Evolutionary conservation across 164 flowering plant genomes (phyloP).

Genomic region (Aristolochia fimbriata): DNA sequence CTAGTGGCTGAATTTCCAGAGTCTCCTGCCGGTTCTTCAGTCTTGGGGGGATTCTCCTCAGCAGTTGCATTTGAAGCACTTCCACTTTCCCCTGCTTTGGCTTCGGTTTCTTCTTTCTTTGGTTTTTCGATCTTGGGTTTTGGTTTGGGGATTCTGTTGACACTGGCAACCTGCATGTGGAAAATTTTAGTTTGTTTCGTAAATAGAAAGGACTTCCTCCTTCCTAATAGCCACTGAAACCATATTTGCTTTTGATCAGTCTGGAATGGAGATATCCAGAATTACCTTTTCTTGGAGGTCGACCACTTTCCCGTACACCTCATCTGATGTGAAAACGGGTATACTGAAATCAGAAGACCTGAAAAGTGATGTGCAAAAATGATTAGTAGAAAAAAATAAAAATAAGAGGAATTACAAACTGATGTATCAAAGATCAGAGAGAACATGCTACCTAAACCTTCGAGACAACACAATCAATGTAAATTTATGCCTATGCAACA

Average conservation of each 20-base stretch:
- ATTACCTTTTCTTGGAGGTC: slow-evolving; percentile 70
- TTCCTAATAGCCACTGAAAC: too few species aligned
- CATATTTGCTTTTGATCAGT: too few species aligned
- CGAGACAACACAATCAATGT: too few species aligned
- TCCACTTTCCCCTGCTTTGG: slow-evolving; percentile 9
- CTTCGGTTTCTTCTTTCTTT: slow-evolving; percentile 46
- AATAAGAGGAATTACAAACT: too few species aligned
- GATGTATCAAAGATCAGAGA: too few species aligned
- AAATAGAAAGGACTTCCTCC: neutral
- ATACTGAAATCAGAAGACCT: slow-evolving; percentile 51
- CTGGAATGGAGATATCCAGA: neutral
- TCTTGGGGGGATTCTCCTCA: slow-evolving; percentile 13
- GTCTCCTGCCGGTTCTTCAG: slow-evolving; percentile 12
- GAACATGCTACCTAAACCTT: too few species aligned
- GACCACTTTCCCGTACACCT: slow-evolving; percentile 47
- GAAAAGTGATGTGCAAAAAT: neutral
- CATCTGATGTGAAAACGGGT: slow-evolving; percentile 77
- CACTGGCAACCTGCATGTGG: slow-evolving; percentile 42
- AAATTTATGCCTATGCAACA: too few species aligned
- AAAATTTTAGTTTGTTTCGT: neutral
- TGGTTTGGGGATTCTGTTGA: slow-evolving; percentile 85
- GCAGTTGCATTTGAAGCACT: slow-evolving; percentile 11
- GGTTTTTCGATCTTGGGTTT: slow-evolving; percentile 87
- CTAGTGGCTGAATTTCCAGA: slow-evolving; percentile 7
- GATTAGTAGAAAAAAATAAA: too few species aligned